Base-by-base conservation (phyloP, 2,329 filamentous ascomycete genomes). In the Trichothecium roseum region DNA sequence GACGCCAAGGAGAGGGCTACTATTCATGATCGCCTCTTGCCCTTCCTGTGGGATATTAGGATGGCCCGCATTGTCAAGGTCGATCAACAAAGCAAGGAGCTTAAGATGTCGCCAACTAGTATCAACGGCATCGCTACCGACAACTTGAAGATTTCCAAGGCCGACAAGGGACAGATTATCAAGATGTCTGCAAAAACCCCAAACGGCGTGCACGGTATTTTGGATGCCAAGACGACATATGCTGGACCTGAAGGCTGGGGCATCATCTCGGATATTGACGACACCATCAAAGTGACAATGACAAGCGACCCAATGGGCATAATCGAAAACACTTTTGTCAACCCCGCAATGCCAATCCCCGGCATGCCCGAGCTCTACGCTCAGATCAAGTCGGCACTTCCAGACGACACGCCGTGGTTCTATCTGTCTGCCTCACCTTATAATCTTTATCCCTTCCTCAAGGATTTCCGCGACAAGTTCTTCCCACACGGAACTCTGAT, bases 391-490 rank as follows among this genome's bases (percentile, higher is more conserved):
- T 55, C 59, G 5, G 45, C 66, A 4, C 49, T 78, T 17, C 62
- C 66, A 2, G 51, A 69, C 8, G 66, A 69, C 8, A 81, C 86
- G 2, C 74, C 86, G 0, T 94, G 84, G 71, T 94, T 94, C 65
- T 96, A 96, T 57, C 72, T 96, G 32, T 93, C 85, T 0, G 88
- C 89, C 0, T 94, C 87, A 0, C 89, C 89, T 0, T 95, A 95
- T 64, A 94, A 93, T 48, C 72, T 96, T 8, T 95, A 95, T 52
- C 82, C 84, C 0, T 91, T 95, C 58, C 69, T 96, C 17, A 78
- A 72, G 37, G 56, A 68, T 1, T 96, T 96, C 59, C 69, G 86
- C 26, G 62, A 78, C 36, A 54, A 67, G 2, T 62, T 82, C 56
- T 96, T 80, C 52, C 84, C 82, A 0, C 71, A 70, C 3, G 89